Evolutionary conservation across 2,329 filamentous ascomycete genomes (phyloP), one percentile per base, ranked within the genome.

Genomic region (Diaporthe destruens): DNA sequence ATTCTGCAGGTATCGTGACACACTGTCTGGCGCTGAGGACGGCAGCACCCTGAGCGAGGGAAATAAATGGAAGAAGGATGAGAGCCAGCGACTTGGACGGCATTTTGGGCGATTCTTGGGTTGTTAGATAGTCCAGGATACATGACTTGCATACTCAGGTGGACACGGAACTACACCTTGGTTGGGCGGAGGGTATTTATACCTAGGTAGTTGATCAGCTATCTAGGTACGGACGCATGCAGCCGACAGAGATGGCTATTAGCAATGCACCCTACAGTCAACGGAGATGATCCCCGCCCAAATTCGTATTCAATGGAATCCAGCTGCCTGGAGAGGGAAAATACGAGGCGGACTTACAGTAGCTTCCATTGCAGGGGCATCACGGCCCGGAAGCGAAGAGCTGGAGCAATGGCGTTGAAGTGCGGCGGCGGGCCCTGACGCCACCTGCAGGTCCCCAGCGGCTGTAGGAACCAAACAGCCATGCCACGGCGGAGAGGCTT

Each of bases 1-100:
- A 72, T 59, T 61, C 71, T 44, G 55, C 29, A 11, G 71, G 71
- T 3, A 65, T 63, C 16, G 63, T 72, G 44, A 72, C 54, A 20
- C 53, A 34, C 11, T 61, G 54, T 9, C 63, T 47, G 18, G 47
- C 18, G 36, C 36, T 61, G 61, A 72, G 44, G 18, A 53, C 6
- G 16, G 54, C 29, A 39, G 44, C 44, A 20, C 44, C 25, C 29
- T 16, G 34, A 1, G 54, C 9, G 32, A 59, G 54, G 16, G 42
- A 29, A 2, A 69, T 16, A 14, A 69, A 9, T 8, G 34, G 42
- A 25, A 59, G 14, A 14, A 49, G 12, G n/a, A 29, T 11, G 16
- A 23, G 9, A 16, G 36, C 9, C 4, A 49, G 32, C 8, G 49
- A 55, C 39, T 3, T 47, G n/a, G 36, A n/a, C n/a, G 14, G 25